phyloP scores from a whole-genome alignment of 805 yeast genomes.

The Candida alai region DNA sequence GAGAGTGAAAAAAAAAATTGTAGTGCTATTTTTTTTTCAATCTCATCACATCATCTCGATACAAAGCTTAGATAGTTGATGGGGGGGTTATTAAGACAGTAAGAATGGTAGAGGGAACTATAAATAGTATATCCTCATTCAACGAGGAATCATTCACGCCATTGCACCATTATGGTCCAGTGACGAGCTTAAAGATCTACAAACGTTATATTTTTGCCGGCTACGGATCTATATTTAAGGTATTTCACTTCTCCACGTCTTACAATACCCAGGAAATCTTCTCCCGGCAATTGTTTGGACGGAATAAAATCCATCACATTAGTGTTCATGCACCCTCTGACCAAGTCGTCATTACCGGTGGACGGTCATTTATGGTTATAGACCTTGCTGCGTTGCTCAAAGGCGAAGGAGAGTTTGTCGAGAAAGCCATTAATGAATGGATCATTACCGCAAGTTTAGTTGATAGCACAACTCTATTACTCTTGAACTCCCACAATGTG shows the following conservation, averaged over 20 bases:
- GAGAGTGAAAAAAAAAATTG: neutral
- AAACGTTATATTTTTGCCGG: constrained; percentile 49
- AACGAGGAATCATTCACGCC: constrained; percentile 14
- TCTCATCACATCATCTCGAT: constrained; percentile 3
- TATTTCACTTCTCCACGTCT: constrained; percentile 37
- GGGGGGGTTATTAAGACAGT: too few relatives aligned
- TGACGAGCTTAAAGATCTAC: constrained; percentile 55
- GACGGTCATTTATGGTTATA: constrained; percentile 56
- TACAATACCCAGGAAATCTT: constrained; percentile 23
- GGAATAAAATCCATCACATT: constrained; percentile 84
- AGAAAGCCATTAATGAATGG: constrained; percentile 73
- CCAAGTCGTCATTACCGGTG: constrained; percentile 57
- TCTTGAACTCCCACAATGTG: constrained; percentile 79
- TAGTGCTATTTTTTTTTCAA: neutral
- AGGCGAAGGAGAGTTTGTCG: constrained; percentile 20
- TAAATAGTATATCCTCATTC: constrained; percentile 10
- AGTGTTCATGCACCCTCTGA: constrained; percentile 27
- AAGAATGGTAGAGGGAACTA: neutral
- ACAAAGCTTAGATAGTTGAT: neutral
- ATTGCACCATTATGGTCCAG: constrained; percentile 58
- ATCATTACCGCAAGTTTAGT: constrained; percentile 58
- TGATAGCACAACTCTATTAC: constrained; percentile 29
- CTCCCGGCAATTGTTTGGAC: constrained; percentile 48
- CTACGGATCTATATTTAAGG: constrained; percentile 62
- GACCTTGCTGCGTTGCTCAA: constrained; percentile 24